Percentiles rank a stretch among this genome's conserved stretches.
phyloP scores from a whole-genome alignment of 2,329 filamentous ascomycete species.

The Colletotrichum orchidophilum region DNA sequence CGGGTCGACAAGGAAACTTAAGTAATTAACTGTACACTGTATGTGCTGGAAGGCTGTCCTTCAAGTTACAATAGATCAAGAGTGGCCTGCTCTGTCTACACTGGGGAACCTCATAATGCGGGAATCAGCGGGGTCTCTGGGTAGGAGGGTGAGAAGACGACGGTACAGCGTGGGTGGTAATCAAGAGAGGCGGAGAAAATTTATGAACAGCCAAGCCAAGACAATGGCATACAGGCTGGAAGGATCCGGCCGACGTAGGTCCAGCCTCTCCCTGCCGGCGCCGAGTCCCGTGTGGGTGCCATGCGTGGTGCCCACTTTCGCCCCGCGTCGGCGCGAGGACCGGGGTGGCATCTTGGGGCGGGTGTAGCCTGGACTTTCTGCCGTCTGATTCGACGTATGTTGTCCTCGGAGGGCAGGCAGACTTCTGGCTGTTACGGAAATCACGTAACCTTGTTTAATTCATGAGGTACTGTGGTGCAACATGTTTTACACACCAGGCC shows the following conservation, averaged over 20 bases:
- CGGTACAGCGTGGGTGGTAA: background rate
- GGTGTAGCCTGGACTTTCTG: background rate
- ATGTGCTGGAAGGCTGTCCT: background rate
- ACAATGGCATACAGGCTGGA: background rate
- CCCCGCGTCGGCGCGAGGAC: background rate
- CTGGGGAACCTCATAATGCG: background rate
- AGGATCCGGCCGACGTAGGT: slow-evolving; percentile 13
- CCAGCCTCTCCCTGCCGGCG: background rate
- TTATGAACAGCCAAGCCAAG: background rate
- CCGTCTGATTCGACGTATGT: background rate
- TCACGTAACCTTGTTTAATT: background rate
- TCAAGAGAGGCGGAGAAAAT: background rate
- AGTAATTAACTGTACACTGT: background rate
- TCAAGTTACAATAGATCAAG: background rate
- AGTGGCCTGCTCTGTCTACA: background rate
- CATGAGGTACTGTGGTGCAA: background rate
- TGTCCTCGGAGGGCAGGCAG: background rate
- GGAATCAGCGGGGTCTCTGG: no score
- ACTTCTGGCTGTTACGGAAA: background rate
- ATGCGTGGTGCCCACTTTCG: background rate
- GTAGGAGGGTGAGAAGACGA: background rate
- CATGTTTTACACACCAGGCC: background rate
- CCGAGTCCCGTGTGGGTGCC: slow-evolving; percentile 1
- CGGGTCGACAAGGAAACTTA: background rate
- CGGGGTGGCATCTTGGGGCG: background rate